phyloP scores from a whole-genome alignment of 345 rosid genomes.

The Combretum micranthum region DNA sequence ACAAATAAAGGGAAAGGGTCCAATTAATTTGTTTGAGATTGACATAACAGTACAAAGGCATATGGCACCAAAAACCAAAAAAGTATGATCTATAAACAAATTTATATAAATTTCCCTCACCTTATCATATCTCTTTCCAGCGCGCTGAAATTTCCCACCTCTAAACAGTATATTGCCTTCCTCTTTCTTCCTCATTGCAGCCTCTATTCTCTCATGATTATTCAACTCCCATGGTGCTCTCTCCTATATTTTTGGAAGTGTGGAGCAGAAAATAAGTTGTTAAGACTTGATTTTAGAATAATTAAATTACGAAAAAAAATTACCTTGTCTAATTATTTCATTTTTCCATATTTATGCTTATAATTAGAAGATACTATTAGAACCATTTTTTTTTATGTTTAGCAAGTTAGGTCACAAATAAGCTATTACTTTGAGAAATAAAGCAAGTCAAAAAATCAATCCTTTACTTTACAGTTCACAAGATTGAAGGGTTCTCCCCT shows the following conservation, averaged over 20 bases:
- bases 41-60: too few species aligned
- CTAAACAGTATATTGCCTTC: slow-evolving; percentile 47
- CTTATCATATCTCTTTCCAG: slow-evolving; percentile 51
- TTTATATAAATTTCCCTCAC: slow-evolving; percentile 11
- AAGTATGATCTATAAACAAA: background rate
- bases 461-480: too few species aligned
- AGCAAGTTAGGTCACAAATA: too few species aligned
- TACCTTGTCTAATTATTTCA: too few species aligned
- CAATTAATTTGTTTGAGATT: too few species aligned
- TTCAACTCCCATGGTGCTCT: slow-evolving; percentile 40
- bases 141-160: slow-evolving; percentile 43
- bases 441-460: too few species aligned
- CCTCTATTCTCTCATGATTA: slow-evolving; percentile 41
- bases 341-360: too few species aligned
- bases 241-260: slow-evolving; percentile 21
- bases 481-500: too few species aligned
- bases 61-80: background rate
- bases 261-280: background rate
- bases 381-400: too few species aligned
- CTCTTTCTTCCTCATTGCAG: slow-evolving; percentile 45
- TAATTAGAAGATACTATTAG: too few species aligned
- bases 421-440: too few species aligned
- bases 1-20: background rate
- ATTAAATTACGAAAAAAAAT: background rate
- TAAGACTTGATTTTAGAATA: background rate